phyloP scores from a whole-genome alignment of 345 rosid species.

The Euphorbia lathyris region DNA sequence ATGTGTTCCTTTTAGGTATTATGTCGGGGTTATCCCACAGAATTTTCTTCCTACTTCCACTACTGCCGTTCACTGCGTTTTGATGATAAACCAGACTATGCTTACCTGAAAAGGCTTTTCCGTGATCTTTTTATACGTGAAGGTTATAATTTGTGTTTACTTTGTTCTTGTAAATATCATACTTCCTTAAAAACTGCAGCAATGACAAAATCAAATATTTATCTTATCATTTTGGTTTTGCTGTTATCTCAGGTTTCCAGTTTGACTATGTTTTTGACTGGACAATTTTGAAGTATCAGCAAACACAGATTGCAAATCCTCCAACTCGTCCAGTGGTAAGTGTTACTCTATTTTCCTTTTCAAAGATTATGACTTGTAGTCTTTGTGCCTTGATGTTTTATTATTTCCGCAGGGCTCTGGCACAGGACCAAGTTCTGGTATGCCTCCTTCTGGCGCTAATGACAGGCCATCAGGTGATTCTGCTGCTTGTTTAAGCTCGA shows the following conservation, averaged over 20 bases:
- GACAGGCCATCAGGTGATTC: slow-evolving; percentile 63
- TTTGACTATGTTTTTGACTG: too few species aligned
- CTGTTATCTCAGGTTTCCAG: not conserved
- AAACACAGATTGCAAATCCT: too few species aligned
- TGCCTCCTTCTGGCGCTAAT: slow-evolving; percentile 54
- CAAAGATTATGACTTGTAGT: slow-evolving; percentile 7
- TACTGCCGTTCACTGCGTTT: slow-evolving; percentile 86
- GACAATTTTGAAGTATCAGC: too few species aligned
- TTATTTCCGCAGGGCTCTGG: slow-evolving; percentile 52
- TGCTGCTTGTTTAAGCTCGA: slow-evolving; percentile 4
- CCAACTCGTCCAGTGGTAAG: too few species aligned
- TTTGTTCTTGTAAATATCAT: slow-evolving; percentile 5
- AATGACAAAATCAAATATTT: slow-evolving; percentile 11
- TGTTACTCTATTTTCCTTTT: too few species aligned
- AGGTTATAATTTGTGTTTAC: slow-evolving; percentile 45
- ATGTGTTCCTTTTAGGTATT: slow-evolving; percentile 45
- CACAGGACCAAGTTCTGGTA: slow-evolving; percentile 73
- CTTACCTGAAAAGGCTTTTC: slow-evolving; percentile 82
- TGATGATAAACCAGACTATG: slow-evolving; percentile 88
- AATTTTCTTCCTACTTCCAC: slow-evolving; percentile 87
- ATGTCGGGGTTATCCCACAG: slow-evolving; percentile 86
- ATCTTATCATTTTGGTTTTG: slow-evolving; percentile 13
- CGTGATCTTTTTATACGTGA: slow-evolving; percentile 90
- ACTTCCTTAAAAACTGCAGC: not conserved
- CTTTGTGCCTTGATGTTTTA: not conserved